These are phyloP conservation scores for Thermochaetoides dissita DNA, from an alignment of 2,329 filamentous ascomycete species.

Conservation along the genomic window DNA sequence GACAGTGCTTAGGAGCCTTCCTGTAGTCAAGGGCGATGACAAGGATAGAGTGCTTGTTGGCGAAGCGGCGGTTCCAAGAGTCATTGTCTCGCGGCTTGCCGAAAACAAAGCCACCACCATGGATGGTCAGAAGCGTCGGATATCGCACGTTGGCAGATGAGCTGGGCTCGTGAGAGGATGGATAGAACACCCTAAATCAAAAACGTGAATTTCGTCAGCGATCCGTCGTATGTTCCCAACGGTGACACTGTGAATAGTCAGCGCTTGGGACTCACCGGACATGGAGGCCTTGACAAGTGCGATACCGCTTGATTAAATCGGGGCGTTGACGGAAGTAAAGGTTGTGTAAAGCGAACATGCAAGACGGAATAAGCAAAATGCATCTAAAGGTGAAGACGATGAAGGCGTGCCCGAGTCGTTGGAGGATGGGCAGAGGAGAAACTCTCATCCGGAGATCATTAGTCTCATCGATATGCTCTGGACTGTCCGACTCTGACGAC, in stretches of 20 bases:
- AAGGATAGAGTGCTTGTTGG: constrained; percentile 25
- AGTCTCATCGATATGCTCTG: no score
- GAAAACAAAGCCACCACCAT: constrained; percentile 37
- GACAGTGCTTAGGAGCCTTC: constrained; percentile 30
- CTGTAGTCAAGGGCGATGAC: constrained; percentile 36
- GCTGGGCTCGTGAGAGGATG: constrained; percentile 19
- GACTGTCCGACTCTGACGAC: no score
- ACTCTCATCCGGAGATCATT: no score
- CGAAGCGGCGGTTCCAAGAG: constrained; percentile 30
- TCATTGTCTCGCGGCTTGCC: constrained; percentile 31
- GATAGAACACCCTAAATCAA: constrained; percentile 25
- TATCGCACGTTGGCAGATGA: no score
- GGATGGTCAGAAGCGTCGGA: constrained; percentile 34
- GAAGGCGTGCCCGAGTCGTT: no score
- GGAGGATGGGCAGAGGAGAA: no score
- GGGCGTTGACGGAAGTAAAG: neutral
- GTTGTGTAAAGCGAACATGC: no score
- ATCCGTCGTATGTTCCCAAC: no score
- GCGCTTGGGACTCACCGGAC: constrained; percentile 6
- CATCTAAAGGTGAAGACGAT: no score
- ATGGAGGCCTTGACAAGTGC: constrained; percentile 9
- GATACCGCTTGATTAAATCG: constrained; percentile 14
- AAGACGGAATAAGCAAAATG: no score
- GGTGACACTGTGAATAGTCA: no score
- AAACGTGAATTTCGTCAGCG: no score